Evolutionary conservation across 495 filamentous ascomycete species (phyloP), one percentile per base, ranked within the genome.

Genomic region (Tetracladium marchalianum): DNA sequence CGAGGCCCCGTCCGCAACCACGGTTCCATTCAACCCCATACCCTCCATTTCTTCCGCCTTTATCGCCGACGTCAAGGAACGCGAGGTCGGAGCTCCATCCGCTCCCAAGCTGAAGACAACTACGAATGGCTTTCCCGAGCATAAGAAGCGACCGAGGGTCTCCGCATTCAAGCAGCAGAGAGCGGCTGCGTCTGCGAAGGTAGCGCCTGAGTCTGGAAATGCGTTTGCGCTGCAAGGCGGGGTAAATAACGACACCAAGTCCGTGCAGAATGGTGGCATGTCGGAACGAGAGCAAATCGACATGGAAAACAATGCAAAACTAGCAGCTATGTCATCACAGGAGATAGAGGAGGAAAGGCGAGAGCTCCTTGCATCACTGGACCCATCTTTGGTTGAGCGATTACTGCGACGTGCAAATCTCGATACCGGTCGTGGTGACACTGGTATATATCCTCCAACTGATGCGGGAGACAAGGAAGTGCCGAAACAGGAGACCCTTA

Each of bases 81-180:
- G 85, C 33, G 64, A 80, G 11, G 59, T 72, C 24, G 56, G 66
- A 18, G 62, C 77, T n/a, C 85, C 87, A 5, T 69, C 71, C 39
- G 79, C 82, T 10, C 82, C 83, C 4, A 75, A 68, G 43, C 62
- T 75, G 13, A 75, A 76, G 34, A 62, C 56, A 16, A 72, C 76
- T 17, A 57, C 73, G 5, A 80, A 72, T n/a, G 92, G 90, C 0
- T 97, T 96, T 51, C 92, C 92, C 19, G 77, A 76, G 36, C 90
- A 85, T 66, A 90, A 84, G 57, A 90, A 83, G 56, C 81, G 90
- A 35, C 66, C 64, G n/a, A 69, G 73, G 35, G 56, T 68, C 0
- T 93, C 87, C 5, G 74, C 81, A 24, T 95, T 95, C 72, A 89
- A 86, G 54, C 79, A 86, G 57, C 78, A 60, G 41, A 47, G 51